phyloP scores from a whole-genome alignment of 1,139 yeast genomes.

The Yamadazyma pseudoaaseri region DNA sequence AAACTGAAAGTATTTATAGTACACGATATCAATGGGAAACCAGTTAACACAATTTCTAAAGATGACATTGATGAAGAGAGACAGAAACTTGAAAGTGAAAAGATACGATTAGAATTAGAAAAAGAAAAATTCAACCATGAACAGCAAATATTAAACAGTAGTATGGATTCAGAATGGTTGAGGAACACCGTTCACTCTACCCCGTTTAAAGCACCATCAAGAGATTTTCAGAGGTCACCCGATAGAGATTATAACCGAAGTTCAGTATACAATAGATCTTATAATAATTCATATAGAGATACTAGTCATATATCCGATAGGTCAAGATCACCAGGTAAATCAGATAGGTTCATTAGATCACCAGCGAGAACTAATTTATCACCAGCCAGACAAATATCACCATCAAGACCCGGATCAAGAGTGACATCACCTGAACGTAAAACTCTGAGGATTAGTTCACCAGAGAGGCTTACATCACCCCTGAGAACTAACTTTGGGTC shows the following conservation, averaged over 20 bases:
- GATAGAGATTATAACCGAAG: constrained; percentile 7
- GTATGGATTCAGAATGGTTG: constrained; percentile 13
- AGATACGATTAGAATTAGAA: constrained; percentile 15
- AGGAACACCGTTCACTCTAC: constrained; percentile 10
- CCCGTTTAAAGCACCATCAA: constrained; percentile 9
- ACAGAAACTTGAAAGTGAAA: constrained; percentile 14
- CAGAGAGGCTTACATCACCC: background rate
- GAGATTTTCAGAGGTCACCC: constrained; percentile 8
- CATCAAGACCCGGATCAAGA: constrained; percentile 2
- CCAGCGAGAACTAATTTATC: constrained; percentile 4
- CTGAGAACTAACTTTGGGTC: background rate
- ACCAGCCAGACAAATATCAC: constrained; percentile 7
- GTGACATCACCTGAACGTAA: constrained; percentile 3
- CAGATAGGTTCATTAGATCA: constrained; percentile 3
- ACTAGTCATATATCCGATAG: constrained; percentile 1
- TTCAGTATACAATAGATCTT: constrained; percentile 3
- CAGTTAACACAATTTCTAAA: constrained; percentile 13
- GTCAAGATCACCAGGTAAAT: constrained; percentile 5
- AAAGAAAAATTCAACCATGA: constrained; percentile 14
- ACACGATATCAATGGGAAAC: constrained; percentile 46
- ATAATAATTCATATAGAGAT: constrained; percentile 5
- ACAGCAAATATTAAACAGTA: constrained; percentile 9
- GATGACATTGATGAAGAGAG: constrained; percentile 13
- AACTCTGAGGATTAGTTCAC: background rate
- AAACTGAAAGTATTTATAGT: constrained; percentile 45